Conservation (phyloP, 805 yeast genomes). For the Zygotorulaspora danielsina region DNA sequence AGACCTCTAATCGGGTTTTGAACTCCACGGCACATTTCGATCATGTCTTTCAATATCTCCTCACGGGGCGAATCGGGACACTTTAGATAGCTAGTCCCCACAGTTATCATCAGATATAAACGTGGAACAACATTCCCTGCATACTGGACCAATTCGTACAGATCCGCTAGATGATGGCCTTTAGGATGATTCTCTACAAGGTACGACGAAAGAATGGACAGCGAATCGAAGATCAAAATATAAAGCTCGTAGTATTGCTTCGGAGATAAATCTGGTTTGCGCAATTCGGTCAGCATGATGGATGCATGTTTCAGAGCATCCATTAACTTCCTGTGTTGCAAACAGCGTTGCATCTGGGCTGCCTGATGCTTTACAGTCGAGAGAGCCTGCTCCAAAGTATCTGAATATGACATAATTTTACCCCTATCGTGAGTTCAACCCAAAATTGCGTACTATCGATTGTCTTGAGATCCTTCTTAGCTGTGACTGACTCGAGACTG, state of each 20-base stretch:
- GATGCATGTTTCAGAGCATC: conserved; percentile 88
- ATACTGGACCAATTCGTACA: conserved; percentile 92
- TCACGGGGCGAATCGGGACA: conserved; percentile 71
- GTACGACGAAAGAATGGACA: conserved; percentile 61
- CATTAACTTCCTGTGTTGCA: conserved; percentile 66
- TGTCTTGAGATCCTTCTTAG: too few relatives aligned
- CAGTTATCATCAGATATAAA: conserved; percentile 88
- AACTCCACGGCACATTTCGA: conserved; percentile 96
- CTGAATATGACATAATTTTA: conserved; percentile 27
- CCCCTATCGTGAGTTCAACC: too few relatives aligned
- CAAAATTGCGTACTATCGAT: too few relatives aligned
- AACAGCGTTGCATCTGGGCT: conserved; percentile 67
- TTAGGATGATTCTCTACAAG: conserved; percentile 63
- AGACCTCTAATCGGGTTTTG: conserved; percentile 93
- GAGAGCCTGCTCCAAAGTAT: conserved; percentile 27
- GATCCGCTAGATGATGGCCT: conserved; percentile 71
- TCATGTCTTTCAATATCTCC: conserved; percentile 91
- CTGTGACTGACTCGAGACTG: too few relatives aligned
- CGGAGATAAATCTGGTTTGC: conserved; percentile 72
- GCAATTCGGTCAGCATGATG: conserved; percentile 70
- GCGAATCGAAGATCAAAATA: conserved; percentile 75
- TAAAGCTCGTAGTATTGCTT: conserved; percentile 92
- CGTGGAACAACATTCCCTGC: conserved; percentile 92
- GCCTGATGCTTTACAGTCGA: conserved; percentile 62
- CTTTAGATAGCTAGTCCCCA: conserved; percentile 84